Evolutionary conservation across 108 stramenopile species (phyloP).

Genomic region (Nitzschia putrida): DNA sequence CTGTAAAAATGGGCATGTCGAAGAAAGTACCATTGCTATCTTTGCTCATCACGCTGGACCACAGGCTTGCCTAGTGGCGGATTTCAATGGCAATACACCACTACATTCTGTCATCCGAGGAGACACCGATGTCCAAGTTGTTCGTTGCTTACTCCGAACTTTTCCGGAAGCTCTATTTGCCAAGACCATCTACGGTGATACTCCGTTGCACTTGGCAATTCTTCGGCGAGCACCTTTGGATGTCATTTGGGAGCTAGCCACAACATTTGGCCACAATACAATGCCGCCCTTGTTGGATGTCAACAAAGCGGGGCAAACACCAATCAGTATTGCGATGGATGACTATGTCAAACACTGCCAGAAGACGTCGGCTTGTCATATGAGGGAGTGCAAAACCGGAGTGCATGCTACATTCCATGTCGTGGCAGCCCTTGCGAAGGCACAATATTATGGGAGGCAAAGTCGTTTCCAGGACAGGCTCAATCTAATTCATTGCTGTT

Average conservation of each 20-base stretch:
- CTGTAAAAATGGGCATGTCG: conserved; percentile 46
- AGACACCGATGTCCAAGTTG: conserved; percentile 30
- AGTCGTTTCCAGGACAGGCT: conserved; percentile 17
- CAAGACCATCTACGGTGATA: conserved; percentile 51
- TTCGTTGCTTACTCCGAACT: conserved; percentile 47
- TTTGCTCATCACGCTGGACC: conserved; percentile 53
- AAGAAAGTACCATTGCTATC: conserved; percentile 42
- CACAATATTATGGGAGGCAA: conserved; percentile 41
- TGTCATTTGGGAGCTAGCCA: conserved; percentile 43
- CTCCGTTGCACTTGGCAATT: conserved; percentile 50
- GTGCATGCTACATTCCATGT: conserved; percentile 35
- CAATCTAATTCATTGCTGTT: conserved; percentile 47
- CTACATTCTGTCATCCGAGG: conserved; percentile 54
- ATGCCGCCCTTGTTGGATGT: conserved; percentile 30
- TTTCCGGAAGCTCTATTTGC: conserved; percentile 46
- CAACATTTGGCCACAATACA: conserved; percentile 14
- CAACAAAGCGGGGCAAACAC: conserved; percentile 55
- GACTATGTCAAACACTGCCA: conserved; percentile 38
- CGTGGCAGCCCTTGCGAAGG: conserved; percentile 44
- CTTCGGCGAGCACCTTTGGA: conserved; percentile 36
- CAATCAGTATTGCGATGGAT: conserved; percentile 55
- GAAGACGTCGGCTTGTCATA: conserved; percentile 19
- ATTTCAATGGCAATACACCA: conserved; percentile 49
- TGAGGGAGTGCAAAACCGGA: conserved; percentile 9
- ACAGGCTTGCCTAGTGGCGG: conserved; percentile 39